Base-by-base conservation (phyloP, 129 eudicot species). In the Lonicera japonica region DNA sequence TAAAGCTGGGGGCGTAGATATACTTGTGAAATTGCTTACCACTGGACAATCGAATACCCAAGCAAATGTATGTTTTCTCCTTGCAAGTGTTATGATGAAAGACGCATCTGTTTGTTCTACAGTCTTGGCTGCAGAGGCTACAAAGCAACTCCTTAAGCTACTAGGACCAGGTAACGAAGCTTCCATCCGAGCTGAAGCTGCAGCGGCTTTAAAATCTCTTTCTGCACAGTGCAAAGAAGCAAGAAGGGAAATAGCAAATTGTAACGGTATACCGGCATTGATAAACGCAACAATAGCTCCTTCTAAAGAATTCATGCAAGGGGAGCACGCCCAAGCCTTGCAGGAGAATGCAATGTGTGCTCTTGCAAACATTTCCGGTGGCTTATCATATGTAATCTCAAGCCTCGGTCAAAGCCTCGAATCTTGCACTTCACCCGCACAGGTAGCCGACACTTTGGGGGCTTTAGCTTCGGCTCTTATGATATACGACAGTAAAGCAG, bases 271-370 rank as follows among this genome's bases (percentile, higher is more conserved):
- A 54, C 99, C 99, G 54, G 85, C 85, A 69, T 73, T 94, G 54
- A 94, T 94, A 65, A 94, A 94, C 83, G 99, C 96, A 4, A 94
- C 99, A 38, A 94, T 94, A 66, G 99, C 99, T 66, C 99, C 99
- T 74, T 94, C 99, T 17, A 94, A 94, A 74, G 99, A 94, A 76
- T 88, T 76, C 60, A 94, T 94, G 99, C 99, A 88, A 81, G 99
- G 99, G 21, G 96, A 88, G 67, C 74, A 82, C 73, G 99, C 99
- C 24, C 99, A 94, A 81, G 99, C 99, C 51, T 73, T 94, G 82
- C 99, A 94, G 56, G 99, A 94, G 77, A 88, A 94, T 73, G 99
- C 99, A 41, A 88, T 94, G 99, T 85, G 99, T 75, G 99, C 99
- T 57, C 95, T 94, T 76, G 99, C 99, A 29, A 88, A 94, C 75